Evolutionary conservation across 768 basidiomycete genomes (phyloP), one percentile per base, ranked within the genome.

Genomic region (Lanmaoa rubissima): DNA sequence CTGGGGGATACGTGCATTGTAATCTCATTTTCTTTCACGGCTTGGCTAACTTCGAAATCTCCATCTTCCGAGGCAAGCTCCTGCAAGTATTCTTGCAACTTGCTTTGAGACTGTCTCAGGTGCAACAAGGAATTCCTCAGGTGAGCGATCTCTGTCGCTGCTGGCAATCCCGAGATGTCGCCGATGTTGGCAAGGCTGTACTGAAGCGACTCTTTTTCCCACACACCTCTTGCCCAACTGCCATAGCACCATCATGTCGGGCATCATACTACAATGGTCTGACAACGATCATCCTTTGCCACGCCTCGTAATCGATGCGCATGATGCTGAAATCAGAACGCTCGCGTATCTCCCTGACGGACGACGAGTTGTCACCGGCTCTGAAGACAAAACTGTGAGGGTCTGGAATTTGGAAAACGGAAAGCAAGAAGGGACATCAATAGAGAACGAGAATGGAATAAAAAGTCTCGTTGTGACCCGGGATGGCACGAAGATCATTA

Each of bases 101-200:
- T 73, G 9, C 66, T 62, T 65, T 94, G 90, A 6, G 92, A 90
- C 36, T 77, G 74, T 54, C 72, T 74, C 48, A 94, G 73, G 61
- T 83, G 86, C 36, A 66, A 62, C 48, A 94, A 68, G 11, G 92
- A 93, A 64, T 90, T 84, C 61, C 84, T 81, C 13, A 93, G 76
- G 53, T 91, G 84, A 35, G 83, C 68, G 47, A 93, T 90, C 70
- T 94, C 92, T 92, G 56, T 54, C 38, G 53, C 35, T 53, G 39
- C 45, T 14, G 42, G 34, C 21, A 26, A 46, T 51, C 11, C 36
- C 41, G 7, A 43, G 32, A 32, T n/a, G n/a, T n/a, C n/a, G n/a
- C n/a, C n/a, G n/a, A n/a, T n/a, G n/a, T n/a, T n/a, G n/a, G n/a
- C n/a, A n/a, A n/a, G n/a, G n/a, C n/a, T n/a, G n/a, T n/a, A n/a